Conservation (phyloP, 371 early-diverging fungal genomes). For the Dentiscutata heterogama region DNA sequence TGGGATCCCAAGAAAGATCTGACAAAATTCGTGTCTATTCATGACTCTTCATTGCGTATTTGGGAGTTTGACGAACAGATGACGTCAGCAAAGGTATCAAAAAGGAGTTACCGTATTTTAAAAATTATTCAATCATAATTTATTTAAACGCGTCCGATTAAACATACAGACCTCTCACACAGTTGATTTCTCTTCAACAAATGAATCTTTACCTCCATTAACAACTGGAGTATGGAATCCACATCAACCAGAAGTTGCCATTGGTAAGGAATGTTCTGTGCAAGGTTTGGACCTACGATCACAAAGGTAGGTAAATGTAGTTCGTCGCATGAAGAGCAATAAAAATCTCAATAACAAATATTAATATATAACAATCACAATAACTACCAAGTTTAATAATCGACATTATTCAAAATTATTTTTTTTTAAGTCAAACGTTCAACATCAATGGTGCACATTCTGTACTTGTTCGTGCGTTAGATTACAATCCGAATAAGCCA, state of each 20-base stretch:
- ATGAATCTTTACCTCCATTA: constrained; percentile 54
- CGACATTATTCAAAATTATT: constrained; percentile 41
- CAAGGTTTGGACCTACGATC: constrained; percentile 80
- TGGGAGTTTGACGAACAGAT: constrained; percentile 45
- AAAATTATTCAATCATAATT: too few species aligned
- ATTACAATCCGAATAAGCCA: constrained; percentile 88
- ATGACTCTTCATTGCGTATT: constrained; percentile 46
- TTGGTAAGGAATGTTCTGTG: constrained; percentile 67
- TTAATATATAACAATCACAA: too few species aligned
- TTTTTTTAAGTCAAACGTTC: constrained; percentile 51
- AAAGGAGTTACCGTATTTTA: not conserved
- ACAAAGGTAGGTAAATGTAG: constrained; percentile 50
- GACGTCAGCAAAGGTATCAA: constrained; percentile 16
- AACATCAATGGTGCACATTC: constrained; percentile 69
- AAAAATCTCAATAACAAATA: not conserved
- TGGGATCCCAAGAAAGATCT: constrained; percentile 54
- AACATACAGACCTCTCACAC: constrained; percentile 25
- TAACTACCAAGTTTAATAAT: not conserved
- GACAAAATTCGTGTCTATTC: constrained; percentile 50
- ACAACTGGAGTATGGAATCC: constrained; percentile 81
- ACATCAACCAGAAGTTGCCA: constrained; percentile 66
- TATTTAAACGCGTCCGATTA: not conserved
- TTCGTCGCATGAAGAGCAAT: not conserved
- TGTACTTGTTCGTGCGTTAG: constrained; percentile 75
- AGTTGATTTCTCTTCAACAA: constrained; percentile 48